Evolutionary conservation across 2,329 filamentous ascomycete genomes (phyloP), one percentile per base, ranked within the genome.

Genomic region (Periconia digitata): DNA sequence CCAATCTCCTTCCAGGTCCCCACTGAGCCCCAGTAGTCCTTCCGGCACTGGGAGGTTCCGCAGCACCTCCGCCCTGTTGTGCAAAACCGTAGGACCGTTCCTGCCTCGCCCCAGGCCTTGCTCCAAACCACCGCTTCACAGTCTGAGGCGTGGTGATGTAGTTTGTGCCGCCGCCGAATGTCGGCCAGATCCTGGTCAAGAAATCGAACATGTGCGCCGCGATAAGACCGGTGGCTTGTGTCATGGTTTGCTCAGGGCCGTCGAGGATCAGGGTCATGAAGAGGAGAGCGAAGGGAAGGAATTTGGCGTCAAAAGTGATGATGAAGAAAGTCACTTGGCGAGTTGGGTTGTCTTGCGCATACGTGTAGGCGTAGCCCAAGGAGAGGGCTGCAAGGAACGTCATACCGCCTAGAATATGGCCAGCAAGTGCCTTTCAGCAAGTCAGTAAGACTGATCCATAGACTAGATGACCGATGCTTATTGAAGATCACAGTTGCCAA

Each of bases 171-270:
- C 89, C 89, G 24, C 91, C 92, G 66, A 94, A 94, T 46, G 89
- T 84, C 5, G 94, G 94, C 79, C 91, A 97, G 36, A 96, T 80
- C 41, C 89, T 83, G 2, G 89, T 90, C 42, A 96, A 72, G 66
- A 97, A 99, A 68, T 97, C 89, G 72, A 90, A 95, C 17, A 94
- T 64, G 69, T 99, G 94, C 4, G 92, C 92, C 12, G 92, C 89
- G 37, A 95, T 56, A 10, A 99, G 78, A n/a, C 94, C 94, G 27
- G 83, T 89, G 4, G 84, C 71, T 64, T 95, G 85, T 3, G 85
- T 63, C 47, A 88, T 66, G 10, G 88, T 80, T 16, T 73, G 73
- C 3, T 70, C 58, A 29, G 79, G 78, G 10, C 86, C 85, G 5
- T 74, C 78, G 66, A 88, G 82, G 44, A 97, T 75, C 18, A 95